These are phyloP conservation scores for Nigrospora osmanthi DNA, from an alignment of 2,329 filamentous ascomycete genomes.

Conservation along the genomic window DNA sequence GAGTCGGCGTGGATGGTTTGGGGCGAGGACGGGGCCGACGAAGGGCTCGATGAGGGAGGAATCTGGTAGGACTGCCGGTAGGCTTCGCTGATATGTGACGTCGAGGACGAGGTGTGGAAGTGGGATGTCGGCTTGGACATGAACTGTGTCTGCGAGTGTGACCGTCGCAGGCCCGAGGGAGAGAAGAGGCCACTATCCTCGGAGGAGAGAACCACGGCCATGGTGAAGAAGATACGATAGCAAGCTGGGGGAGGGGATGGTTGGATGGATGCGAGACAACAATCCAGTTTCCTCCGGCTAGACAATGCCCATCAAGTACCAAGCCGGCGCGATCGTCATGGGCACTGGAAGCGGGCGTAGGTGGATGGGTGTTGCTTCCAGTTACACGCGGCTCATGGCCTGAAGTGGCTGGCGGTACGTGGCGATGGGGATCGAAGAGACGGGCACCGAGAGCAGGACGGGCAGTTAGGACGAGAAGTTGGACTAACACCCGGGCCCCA, in stretches of 20 bases:
- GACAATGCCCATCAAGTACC: slow-evolving; percentile 4
- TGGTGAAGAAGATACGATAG: slow-evolving; percentile 14
- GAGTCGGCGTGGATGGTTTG: slow-evolving; percentile 42
- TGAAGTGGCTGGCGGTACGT: too few species aligned
- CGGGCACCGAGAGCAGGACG: too few species aligned
- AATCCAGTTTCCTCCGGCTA: slow-evolving; percentile 16
- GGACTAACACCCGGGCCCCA: too few species aligned
- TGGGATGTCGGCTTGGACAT: slow-evolving; percentile 28
- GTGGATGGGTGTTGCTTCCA: too few species aligned
- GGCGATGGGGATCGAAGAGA: too few species aligned
- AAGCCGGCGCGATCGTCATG: slow-evolving; percentile 4
- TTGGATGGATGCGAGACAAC: not conserved
- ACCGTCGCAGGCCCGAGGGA: slow-evolving; percentile 45
- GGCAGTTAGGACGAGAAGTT: too few species aligned
- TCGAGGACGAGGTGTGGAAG: slow-evolving; percentile 37
- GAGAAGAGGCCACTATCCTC: slow-evolving; percentile 52
- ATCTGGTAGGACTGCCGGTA: slow-evolving; percentile 26
- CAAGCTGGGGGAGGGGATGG: not conserved
- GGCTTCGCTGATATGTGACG: slow-evolving; percentile 37
- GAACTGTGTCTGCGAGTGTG: slow-evolving; percentile 54
- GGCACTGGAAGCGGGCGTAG: not conserved
- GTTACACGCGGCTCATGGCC: too few species aligned
- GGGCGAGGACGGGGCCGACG: slow-evolving; percentile 50
- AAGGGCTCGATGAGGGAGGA: slow-evolving; percentile 37
- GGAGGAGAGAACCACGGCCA: slow-evolving; percentile 49